phyloP scores from a whole-genome alignment of 768 basidiomycete genomes.

The Trametopsis cervina region DNA sequence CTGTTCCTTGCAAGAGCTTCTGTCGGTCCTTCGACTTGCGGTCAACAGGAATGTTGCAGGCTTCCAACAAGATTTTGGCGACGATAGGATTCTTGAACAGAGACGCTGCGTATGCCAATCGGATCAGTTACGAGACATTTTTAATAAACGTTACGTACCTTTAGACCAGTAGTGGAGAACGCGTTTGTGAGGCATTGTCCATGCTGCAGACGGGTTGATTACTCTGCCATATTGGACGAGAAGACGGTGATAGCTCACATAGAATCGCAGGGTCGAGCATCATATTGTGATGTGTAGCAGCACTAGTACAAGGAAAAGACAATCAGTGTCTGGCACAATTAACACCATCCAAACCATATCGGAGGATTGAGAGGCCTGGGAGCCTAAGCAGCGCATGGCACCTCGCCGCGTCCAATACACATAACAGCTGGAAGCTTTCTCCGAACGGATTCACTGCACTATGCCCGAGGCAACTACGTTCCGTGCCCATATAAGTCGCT shows the following conservation, averaged over 20 bases:
- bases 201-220: conserved; percentile 39
- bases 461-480: no score
- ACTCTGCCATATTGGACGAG: no score
- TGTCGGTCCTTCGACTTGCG: conserved; percentile 91
- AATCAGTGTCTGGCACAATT: no score
- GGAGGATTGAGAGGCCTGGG: no score
- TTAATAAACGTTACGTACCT: conserved; percentile 44
- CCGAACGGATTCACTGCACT: no score
- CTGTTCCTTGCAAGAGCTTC: conserved; percentile 80
- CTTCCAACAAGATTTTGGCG: conserved; percentile 69
- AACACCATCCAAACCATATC: no score
- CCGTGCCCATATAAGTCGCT: no score
- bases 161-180: conserved; percentile 94
- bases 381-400: no score
- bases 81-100: conserved; percentile 77
- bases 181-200: conserved; percentile 73
- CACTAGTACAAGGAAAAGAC: no score
- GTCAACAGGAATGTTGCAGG: conserved; percentile 98
- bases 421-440: no score
- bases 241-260: conserved; percentile 49
- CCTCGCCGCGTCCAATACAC: no score
- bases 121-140: no score
- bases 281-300: conserved; percentile 92
- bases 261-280: conserved; percentile 82
- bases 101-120: conserved; percentile 4